Conservation (phyloP, 1,139 yeast genomes). For the Meyerozyma athensensis region DNA sequence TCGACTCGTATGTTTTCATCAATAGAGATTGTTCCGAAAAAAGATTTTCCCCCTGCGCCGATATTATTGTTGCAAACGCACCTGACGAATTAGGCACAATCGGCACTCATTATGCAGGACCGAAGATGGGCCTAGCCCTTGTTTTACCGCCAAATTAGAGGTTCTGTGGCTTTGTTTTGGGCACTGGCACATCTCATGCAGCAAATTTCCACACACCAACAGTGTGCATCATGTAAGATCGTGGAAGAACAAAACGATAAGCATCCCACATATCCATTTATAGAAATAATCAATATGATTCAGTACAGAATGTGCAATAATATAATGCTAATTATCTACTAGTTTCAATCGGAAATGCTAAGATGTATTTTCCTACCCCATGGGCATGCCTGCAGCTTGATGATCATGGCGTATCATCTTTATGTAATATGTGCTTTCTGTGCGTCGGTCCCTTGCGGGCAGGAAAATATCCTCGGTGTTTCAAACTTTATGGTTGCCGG, state of each 20-base stretch:
- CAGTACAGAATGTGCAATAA: conserved; percentile 1
- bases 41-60: not conserved
- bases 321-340: conserved; percentile 1
- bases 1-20: not conserved
- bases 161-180: not conserved
- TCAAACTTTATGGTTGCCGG: too few species aligned
- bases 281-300: not conserved
- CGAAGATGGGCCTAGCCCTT: not conserved
- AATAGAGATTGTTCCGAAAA: not conserved
- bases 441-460: not conserved
- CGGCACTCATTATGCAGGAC: not conserved
- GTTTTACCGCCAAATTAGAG: not conserved
- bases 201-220: not conserved
- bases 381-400: not conserved
- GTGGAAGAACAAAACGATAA: conserved; percentile 1
- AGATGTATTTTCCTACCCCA: not conserved
- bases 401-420: not conserved
- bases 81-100: not conserved
- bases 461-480: not conserved
- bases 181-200: not conserved
- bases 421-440: not conserved
- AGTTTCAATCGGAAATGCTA: not conserved
- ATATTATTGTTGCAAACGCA: not conserved
- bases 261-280: not conserved
- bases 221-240: conserved; percentile 3